Percentiles rank a stretch among this genome's conserved stretches.
Conservation (phyloP, 495 filamentous ascomycete species). For the Aspergillus diversus region DNA sequence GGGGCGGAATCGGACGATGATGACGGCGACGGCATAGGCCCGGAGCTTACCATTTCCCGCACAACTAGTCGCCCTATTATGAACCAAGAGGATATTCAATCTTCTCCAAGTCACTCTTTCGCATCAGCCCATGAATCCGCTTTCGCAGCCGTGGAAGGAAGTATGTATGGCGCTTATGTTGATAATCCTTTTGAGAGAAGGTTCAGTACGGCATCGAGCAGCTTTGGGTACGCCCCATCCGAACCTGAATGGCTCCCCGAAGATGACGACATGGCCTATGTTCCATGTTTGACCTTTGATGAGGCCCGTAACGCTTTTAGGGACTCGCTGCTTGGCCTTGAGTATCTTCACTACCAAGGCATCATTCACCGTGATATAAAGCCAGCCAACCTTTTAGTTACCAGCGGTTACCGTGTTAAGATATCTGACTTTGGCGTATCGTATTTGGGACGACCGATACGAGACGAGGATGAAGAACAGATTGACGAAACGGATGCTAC, state of each 20-base stretch:
- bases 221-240: constrained; percentile 59
- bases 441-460: constrained; percentile 84
- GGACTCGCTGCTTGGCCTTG: constrained; percentile 90
- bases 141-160: constrained; percentile 66
- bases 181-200: constrained; percentile 55
- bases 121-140: constrained; percentile 53
- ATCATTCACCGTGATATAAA: constrained; percentile 99
- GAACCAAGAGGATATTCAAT: constrained; percentile 35
- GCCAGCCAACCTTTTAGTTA: constrained; percentile 93
- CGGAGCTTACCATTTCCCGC: constrained; percentile 41
- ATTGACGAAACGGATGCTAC: constrained; percentile 80
- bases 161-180: constrained; percentile 72
- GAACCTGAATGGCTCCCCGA: constrained; percentile 54
- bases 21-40: constrained; percentile 46
- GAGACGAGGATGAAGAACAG: constrained; percentile 76
- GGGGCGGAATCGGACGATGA: constrained; percentile 67
- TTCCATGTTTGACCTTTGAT: constrained; percentile 86
- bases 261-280: constrained; percentile 84
- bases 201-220: constrained; percentile 52
- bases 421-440: constrained; percentile 99
- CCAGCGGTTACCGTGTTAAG: constrained; percentile 83
- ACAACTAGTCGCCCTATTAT: constrained; percentile 39
- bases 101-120: constrained; percentile 47
- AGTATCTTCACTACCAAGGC: constrained; percentile 95
- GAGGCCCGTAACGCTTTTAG: constrained; percentile 86